Base-by-base conservation (phyloP, 352 stramenopile species). In the Globisporangium rhizosaccharum region DNA sequence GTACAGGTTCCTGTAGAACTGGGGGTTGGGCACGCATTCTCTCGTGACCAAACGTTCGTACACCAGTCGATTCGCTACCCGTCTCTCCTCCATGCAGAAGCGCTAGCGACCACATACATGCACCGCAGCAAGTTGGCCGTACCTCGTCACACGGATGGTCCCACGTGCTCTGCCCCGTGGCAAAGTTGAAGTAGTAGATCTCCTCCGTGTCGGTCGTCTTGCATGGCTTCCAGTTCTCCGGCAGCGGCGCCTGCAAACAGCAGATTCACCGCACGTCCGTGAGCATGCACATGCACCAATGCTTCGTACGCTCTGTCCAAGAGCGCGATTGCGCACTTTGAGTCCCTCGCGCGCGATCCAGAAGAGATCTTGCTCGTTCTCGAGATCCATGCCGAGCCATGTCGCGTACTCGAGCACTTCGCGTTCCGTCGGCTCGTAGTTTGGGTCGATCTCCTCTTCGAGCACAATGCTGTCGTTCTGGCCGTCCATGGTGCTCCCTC, bases 111-210 rank as follows among this genome's bases (percentile, higher is more conserved):
- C 28, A 30, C 5, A 30, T 5, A 45, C 39, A 45, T 7, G 9
- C 39, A 17, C 14, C 46, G 39, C 45, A 7, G 1, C 51, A 45
- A 45, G 23, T 23, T 17, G 59, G 17, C 11, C 60, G 36, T 50
- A 83, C 79, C 64, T 97, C 91, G 66, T 98, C 93, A 61, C 90
- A 97, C 1, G 93, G 93, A 61, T 98, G 93, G 60, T 98, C 92
- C 93, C 93, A 98, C 39, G 90, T 97, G 67, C 82, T 96, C 69
- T 97, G 87, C 4, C 93, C 92, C 10, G 72, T 78, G 15, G 82
- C 74, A 66, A 98, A 98, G 70, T 98, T 98, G 69, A 98, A 98
- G 70, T 98, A 98, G 69, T 98, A 98, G 60, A 98, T 97, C 68
- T 98, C 94, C 37, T 96, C 88, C 56, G 94, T 98, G 70, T 97